phyloP scores from a whole-genome alignment of 768 basidiomycete species.

The Xerocomus spinulosus region DNA sequence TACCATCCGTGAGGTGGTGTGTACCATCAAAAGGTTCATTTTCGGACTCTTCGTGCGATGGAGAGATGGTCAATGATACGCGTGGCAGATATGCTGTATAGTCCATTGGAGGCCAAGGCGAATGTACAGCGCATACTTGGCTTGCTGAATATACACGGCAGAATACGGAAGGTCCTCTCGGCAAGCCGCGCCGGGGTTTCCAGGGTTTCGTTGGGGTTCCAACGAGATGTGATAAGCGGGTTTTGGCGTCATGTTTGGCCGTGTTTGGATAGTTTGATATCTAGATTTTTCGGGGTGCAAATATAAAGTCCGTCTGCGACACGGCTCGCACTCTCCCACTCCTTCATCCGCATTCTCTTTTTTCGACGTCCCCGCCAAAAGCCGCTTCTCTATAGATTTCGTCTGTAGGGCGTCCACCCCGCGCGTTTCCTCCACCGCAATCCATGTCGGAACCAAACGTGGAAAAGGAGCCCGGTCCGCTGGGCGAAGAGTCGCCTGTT shows the following conservation, averaged over 20 bases:
- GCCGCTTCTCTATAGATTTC: constrained; percentile 20
- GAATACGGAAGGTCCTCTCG: constrained; percentile 3
- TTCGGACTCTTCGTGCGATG: too few relatives aligned
- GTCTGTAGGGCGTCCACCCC: constrained; percentile 26
- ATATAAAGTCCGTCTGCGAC: constrained; percentile 34
- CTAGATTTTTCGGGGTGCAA: constrained; percentile 23
- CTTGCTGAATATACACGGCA: too few relatives aligned
- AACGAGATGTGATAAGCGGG: constrained; percentile 19
- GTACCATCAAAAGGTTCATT: too few relatives aligned
- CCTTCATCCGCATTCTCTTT: constrained; percentile 18
- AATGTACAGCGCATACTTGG: too few relatives aligned
- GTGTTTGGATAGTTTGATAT: constrained; percentile 26
- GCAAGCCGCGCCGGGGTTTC: constrained; percentile 24
- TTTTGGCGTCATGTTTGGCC: constrained; percentile 16
- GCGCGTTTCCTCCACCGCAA: neutral
- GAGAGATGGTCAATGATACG: too few relatives aligned
- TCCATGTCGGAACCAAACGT: constrained; percentile 38
- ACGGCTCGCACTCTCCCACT: constrained; percentile 29
- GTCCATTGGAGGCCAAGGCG: too few relatives aligned
- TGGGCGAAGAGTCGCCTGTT: constrained; percentile 43
- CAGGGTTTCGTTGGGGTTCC: constrained; percentile 22
- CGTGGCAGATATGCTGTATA: too few relatives aligned
- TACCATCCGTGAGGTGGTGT: too few relatives aligned
- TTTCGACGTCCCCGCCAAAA: constrained; percentile 11
- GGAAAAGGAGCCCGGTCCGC: constrained; percentile 66